Conservation (phyloP, 73 alveolate genomes). For the Symbiodinium pilosum region DNA sequence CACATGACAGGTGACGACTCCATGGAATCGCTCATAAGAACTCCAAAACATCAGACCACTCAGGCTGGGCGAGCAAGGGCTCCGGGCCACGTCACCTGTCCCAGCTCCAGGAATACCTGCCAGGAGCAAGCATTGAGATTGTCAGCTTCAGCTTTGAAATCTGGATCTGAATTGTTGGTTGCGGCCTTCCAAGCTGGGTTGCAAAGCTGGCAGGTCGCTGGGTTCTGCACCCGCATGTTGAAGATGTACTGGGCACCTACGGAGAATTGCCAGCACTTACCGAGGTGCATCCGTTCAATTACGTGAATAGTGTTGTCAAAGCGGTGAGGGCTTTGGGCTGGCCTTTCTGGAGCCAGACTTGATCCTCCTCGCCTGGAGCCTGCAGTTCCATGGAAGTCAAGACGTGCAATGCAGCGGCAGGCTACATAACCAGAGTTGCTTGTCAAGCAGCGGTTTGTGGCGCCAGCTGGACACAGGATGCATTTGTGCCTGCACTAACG, state of each 20-base stretch:
- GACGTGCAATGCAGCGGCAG: background rate
- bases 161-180: background rate
- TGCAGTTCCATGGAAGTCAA: no score
- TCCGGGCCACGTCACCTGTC: background rate
- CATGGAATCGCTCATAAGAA: no score
- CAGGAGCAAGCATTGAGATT: background rate
- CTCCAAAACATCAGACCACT: no score
- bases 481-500: background rate
- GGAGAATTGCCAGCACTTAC: no score
- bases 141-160: background rate
- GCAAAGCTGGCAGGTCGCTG: conserved; percentile 3
- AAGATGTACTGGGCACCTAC: conserved; percentile 18
- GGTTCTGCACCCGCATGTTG: conserved; percentile 38
- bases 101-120: background rate
- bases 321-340: no score
- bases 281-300: no score
- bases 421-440: no score
- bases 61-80: no score
- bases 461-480: background rate
- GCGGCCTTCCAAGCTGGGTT: conserved; percentile 10
- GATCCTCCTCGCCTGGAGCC: background rate
- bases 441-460: background rate
- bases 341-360: background rate
- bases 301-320: no score
- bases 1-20: no score